Conservation (phyloP, 306 rosid species). For the Fagus crenata region DNA sequence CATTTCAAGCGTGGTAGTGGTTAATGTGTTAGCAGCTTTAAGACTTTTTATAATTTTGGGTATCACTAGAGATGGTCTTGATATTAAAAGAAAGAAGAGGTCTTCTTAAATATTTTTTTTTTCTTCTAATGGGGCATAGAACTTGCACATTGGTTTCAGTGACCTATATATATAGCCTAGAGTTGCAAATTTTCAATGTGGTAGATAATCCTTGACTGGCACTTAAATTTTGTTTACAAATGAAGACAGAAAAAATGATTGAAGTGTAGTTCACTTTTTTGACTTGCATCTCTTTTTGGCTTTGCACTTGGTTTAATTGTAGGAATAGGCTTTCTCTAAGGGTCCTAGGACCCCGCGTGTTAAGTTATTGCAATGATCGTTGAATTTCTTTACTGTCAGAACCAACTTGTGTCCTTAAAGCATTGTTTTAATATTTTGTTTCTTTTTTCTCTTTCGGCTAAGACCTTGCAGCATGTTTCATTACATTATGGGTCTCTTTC, state of each 20-base stretch:
- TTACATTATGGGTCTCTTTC: background rate
- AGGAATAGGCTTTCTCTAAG: slow-evolving; percentile 21
- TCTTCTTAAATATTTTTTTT: slow-evolving; percentile 1
- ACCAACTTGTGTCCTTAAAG: background rate
- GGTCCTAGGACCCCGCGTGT: slow-evolving; percentile 4
- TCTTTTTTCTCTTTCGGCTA: background rate
- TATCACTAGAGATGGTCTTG: slow-evolving; percentile 17
- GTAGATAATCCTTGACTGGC: slow-evolving; percentile 44
- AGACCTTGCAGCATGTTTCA: background rate
- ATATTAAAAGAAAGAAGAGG: background rate
- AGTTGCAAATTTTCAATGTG: slow-evolving; percentile 38
- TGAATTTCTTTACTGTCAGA: background rate
- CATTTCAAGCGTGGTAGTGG: slow-evolving; percentile 79
- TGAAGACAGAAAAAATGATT: slow-evolving; percentile 39
- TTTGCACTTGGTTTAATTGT: slow-evolving; percentile 26
- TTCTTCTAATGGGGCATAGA: background rate
- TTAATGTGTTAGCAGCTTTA: slow-evolving; percentile 34
- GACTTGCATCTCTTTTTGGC: slow-evolving; percentile 44
- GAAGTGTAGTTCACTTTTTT: slow-evolving; percentile 48
- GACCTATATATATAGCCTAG: slow-evolving; percentile 24
- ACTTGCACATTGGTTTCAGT: slow-evolving; percentile 8
- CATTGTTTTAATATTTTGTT: background rate
- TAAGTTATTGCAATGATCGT: background rate
- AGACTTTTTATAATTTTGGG: slow-evolving; percentile 16
- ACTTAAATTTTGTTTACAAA: slow-evolving; percentile 33